These are phyloP conservation scores for Chaetomidium leptoderma DNA, from an alignment of 495 filamentous ascomycete species.

Conservation along the genomic window DNA sequence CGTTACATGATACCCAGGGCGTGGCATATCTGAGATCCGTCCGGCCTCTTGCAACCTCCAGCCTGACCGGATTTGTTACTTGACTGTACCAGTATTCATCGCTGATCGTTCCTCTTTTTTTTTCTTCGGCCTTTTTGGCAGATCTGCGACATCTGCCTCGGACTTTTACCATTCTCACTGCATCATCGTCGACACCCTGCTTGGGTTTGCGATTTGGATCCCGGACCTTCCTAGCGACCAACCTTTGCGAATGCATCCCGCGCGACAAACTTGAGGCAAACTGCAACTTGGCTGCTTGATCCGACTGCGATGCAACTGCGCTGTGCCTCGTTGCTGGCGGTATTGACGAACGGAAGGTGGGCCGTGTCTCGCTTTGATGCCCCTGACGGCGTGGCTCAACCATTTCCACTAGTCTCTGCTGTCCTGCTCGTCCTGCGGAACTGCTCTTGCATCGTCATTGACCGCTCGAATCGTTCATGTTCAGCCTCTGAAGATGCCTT, in stretches of 20 bases:
- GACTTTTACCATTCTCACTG: neutral
- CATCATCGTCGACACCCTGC: neutral
- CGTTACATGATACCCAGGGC: constrained; percentile 20
- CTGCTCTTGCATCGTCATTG: constrained; percentile 5
- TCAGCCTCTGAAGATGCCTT: neutral
- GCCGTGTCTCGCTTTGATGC: constrained; percentile 15
- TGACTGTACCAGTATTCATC: constrained; percentile 23
- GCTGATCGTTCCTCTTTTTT: neutral
- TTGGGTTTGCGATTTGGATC: neutral
- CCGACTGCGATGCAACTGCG: neutral
- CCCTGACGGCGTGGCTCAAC: constrained; percentile 8
- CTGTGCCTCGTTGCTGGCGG: neutral
- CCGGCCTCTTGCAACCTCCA: constrained; percentile 1
- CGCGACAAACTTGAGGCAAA: neutral
- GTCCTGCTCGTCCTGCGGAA: neutral
- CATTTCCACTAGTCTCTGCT: neutral
- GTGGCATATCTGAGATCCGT: constrained; percentile 11
- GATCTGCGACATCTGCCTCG: constrained; percentile 13
- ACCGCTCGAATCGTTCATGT: neutral
- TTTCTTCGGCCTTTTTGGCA: neutral
- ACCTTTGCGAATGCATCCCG: neutral
- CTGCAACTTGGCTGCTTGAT: constrained; percentile 8
- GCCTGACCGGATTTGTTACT: constrained; percentile 16
- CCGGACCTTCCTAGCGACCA: neutral
- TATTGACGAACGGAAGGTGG: constrained; percentile 3